Conservation (phyloP, 345 rosid species). For the Euphorbia pulcherrima region DNA sequence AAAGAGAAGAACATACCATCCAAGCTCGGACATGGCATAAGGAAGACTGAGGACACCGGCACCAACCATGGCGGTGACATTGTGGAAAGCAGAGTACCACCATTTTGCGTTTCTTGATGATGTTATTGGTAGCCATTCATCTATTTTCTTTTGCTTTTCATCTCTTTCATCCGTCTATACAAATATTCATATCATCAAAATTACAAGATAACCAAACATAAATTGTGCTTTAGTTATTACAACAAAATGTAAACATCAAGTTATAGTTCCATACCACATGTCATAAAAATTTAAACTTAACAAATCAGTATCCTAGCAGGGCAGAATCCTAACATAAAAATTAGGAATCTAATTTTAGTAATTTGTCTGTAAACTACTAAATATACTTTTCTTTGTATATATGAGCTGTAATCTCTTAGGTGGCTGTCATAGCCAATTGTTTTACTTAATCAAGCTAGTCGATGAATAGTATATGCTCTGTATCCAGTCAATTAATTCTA, state of each 20-base stretch:
- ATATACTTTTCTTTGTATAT: no score
- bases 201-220: background rate
- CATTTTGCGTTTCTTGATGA: constrained; percentile 35
- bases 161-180: constrained; percentile 15
- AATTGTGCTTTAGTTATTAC: no score
- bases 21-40: constrained; percentile 32
- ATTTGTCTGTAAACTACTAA: background rate
- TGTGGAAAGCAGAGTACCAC: constrained; percentile 39
- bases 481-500: background rate
- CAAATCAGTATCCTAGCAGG: background rate
- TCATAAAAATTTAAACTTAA: no score
- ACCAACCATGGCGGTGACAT: constrained; percentile 38
- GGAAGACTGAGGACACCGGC: constrained; percentile 37
- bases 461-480: background rate
- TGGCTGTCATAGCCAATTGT: background rate
- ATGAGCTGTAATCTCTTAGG: background rate
- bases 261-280: no score
- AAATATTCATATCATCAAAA: background rate
- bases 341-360: background rate
- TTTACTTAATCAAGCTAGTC: background rate
- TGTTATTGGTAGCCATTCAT: constrained; percentile 33
- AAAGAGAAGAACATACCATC: constrained; percentile 21
- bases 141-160: constrained; percentile 25
- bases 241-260: no score
- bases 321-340: background rate